Conservation (phyloP, 164 flowering plant genomes). For the Vitis rupestris region DNA sequence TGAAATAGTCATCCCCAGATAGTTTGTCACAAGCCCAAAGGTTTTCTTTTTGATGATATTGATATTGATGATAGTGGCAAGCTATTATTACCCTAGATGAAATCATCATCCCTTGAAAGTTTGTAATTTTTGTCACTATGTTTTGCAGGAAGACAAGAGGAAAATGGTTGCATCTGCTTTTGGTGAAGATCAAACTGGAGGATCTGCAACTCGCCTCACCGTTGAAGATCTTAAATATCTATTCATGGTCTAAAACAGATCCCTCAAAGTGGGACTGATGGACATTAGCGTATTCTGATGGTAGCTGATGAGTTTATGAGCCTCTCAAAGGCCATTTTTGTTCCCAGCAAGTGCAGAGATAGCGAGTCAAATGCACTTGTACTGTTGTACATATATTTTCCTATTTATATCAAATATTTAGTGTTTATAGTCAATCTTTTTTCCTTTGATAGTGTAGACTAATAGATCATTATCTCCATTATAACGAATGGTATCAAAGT, state of each 20-base stretch:
- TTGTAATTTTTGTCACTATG: neutral
- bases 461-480: too few species aligned
- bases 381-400: neutral
- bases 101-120: neutral
- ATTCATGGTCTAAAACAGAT: constrained; percentile 45
- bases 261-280: neutral
- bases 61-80: neutral
- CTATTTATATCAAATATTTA: too few species aligned
- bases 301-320: constrained; percentile 5
- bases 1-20: too few species aligned
- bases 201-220: constrained; percentile 63
- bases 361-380: constrained; percentile 11
- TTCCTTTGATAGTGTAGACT: too few species aligned
- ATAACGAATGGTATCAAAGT: too few species aligned
- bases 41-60: too few species aligned
- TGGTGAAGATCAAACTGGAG: constrained; percentile 81
- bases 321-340: constrained; percentile 9
- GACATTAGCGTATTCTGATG: constrained; percentile 8
- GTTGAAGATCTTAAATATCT: constrained; percentile 80
- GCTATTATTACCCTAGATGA: neutral
- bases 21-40: too few species aligned
- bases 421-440: too few species aligned
- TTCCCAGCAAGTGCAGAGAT: constrained; percentile 5
- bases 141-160: constrained; percentile 82
- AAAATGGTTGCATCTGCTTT: constrained; percentile 98